Base-by-base conservation (phyloP, 345 rosid genomes). In the Adansonia digitata region DNA sequence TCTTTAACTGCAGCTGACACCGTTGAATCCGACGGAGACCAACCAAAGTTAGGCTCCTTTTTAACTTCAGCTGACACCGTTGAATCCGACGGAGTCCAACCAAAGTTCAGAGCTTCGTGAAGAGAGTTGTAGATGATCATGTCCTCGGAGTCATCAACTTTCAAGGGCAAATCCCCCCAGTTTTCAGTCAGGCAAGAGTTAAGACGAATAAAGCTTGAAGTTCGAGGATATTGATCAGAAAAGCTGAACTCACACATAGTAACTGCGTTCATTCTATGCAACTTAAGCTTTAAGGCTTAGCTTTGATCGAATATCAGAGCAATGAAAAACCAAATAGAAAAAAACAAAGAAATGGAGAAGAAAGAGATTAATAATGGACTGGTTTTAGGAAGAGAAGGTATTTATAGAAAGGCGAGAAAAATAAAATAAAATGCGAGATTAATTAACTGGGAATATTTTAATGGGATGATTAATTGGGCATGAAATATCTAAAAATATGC, bases 131-230 rank as follows among this genome's bases (percentile, higher is more conserved):
- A 85, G 42, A 88, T 84, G 70, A 90, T 52, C 88, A 85, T 88
- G 75, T 88, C 91, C 40, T 88, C 86, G 7, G 86, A 81, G 77
- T 90, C 89, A 70, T 87, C 80, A 13, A 83, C 83, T 79, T 78
- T 73, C 34, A 88, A 75, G 0, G 91, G 90, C 76, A 90, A 77
- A 65, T 86, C 91, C 7, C 92, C 94, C 94, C 94, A 89, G 42
- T 78, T 77, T 40, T 86, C 88, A 15, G 88, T 81, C 22, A 87
- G 76, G 77, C 90, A 89, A 26, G 91, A 85, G 78, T 75, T 78
- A 81, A 84, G 84, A 64, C 79, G 74, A 48, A 61, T 31, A 48
- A 73, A 81, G 77, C 83, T 83, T 22, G 88, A 62, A 59, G 74
- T 79, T 74, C 86, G 53, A 53, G 53, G 63, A 59, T 26, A 27